phyloP scores from a whole-genome alignment of 345 rosid genomes.

The Garcia nutans region DNA sequence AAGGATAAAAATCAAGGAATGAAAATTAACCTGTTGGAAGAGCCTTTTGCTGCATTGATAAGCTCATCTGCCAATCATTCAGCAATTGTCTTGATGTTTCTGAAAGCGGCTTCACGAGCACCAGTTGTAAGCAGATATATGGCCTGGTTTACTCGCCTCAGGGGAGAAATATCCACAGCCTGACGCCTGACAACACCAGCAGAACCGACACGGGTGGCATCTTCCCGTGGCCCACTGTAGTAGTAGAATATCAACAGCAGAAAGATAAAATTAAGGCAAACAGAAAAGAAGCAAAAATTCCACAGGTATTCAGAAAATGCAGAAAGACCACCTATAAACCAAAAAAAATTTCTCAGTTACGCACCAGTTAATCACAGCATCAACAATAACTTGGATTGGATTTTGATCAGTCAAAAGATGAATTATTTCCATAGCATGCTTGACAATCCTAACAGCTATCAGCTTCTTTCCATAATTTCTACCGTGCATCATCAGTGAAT shows the following conservation, averaged over 20 bases:
- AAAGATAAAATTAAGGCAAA: background rate
- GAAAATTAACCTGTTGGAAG: conserved; percentile 74
- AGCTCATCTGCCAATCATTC: conserved; percentile 98
- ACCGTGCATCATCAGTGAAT: conserved; percentile 96
- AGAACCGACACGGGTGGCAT: conserved; percentile 94
- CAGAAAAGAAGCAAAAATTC: too few relatives aligned
- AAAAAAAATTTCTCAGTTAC: background rate
- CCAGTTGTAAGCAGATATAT: conserved; percentile 85
- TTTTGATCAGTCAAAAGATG: conserved; percentile 73
- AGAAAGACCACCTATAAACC: too few relatives aligned
- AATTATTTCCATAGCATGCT: conserved; percentile 93
- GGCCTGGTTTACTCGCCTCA: conserved; percentile 89
- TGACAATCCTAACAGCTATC: conserved; percentile 81
- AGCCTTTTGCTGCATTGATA: conserved; percentile 96
- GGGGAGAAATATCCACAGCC: conserved; percentile 95
- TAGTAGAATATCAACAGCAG: background rate
- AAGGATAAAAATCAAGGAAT: background rate
- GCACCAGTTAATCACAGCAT: conserved; percentile 88
- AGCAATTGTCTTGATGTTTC: conserved; percentile 88
- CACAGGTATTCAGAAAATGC: too few relatives aligned
- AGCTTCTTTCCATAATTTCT: conserved; percentile 88
- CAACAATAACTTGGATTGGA: conserved; percentile 90
- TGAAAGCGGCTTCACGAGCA: conserved; percentile 92
- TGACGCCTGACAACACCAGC: conserved; percentile 99
- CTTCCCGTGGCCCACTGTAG: conserved; percentile 90